These are phyloP conservation scores for Phytophthora hibernalis DNA, from an alignment of 352 stramenopile genomes.

Conservation along the genomic window DNA sequence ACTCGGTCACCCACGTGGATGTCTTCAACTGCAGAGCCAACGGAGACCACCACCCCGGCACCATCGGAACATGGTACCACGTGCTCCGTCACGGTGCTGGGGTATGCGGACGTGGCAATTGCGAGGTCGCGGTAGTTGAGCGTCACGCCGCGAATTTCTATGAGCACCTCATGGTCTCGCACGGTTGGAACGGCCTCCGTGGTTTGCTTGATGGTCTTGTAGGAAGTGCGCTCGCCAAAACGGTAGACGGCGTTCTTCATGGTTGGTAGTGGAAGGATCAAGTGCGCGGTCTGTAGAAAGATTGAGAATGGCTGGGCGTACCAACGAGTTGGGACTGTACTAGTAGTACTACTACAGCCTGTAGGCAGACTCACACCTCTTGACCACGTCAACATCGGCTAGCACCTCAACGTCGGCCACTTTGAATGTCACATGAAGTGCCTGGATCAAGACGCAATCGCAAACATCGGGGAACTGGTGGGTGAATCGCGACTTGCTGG, in stretches of 20 bases:
- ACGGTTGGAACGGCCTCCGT: neutral
- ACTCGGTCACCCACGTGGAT: constrained; percentile 26
- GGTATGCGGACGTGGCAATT: constrained; percentile 1
- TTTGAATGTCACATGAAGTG: neutral
- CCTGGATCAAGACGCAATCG: neutral
- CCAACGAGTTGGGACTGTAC: neutral
- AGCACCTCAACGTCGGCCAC: no score
- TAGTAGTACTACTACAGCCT: no score
- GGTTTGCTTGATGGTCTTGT: neutral
- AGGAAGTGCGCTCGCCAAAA: neutral
- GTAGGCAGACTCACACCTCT: neutral
- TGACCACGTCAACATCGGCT: no score
- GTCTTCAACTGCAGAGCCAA: constrained; percentile 19
- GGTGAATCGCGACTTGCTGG: neutral
- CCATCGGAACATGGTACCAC: constrained; percentile 32
- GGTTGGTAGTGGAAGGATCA: neutral
- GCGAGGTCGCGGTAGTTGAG: constrained; percentile 13
- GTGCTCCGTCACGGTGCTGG: constrained; percentile 14
- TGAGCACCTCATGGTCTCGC: constrained; percentile 1
- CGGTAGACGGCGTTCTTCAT: constrained; percentile 14
- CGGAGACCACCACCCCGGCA: constrained; percentile 19
- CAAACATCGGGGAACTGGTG: neutral
- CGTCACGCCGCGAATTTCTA: constrained; percentile 8
- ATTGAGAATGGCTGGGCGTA: constrained; percentile 2
- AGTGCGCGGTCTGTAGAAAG: neutral